Evolutionary conservation across 1,284 basidiomycete species (phyloP), one percentile per base, ranked within the genome.

Genomic region (Cryptococcus hybrid): DNA sequence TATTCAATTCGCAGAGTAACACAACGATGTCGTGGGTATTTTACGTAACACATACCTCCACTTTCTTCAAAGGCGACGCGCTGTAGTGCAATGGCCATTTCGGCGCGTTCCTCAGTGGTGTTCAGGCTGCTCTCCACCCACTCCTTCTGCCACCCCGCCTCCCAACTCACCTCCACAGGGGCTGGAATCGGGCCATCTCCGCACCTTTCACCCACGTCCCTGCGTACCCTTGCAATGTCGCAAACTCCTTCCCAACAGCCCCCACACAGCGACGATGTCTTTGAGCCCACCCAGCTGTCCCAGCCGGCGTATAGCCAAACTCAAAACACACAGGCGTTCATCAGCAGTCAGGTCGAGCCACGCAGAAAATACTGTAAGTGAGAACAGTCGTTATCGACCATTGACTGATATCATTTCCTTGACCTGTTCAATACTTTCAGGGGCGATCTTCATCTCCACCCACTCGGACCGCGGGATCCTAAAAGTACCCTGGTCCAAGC

Each of bases 391-490:
- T 12, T n/a, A 5, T 15, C 24, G 15, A 49, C 48, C 34, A 39
- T 51, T 39, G 15, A 24, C 35, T 36, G 13, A 42, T 42, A 30
- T 30, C 30, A 4, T 30, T 30, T 30, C 15, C 40, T 42, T 3
- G 12, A 42, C 4, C 15, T 11, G 15, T 15, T 42, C 35, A 24
- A 51, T 15, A 34, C 24, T 34, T 51, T 12, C 57, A 78, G 77
- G 76, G 76, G 77, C 77, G 11, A 60, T 75, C n/a, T 68, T 78
- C 54, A 77, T 77, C 34, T 73, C 77, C 2, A 74, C 69, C 24
- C 73, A 73, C 49, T 47, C 70, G 9, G 51, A 60, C 0, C 72
- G 74, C 43, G 57, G 63, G 9, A 75, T 76, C 36, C 59, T 78
- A 34, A 78, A 78, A 56, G 63, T 77, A 12, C 71, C 73, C n/a